Evolutionary conservation across 2,329 filamentous ascomycete genomes (phyloP).

Genomic region (Colletotrichum liriopes): DNA sequence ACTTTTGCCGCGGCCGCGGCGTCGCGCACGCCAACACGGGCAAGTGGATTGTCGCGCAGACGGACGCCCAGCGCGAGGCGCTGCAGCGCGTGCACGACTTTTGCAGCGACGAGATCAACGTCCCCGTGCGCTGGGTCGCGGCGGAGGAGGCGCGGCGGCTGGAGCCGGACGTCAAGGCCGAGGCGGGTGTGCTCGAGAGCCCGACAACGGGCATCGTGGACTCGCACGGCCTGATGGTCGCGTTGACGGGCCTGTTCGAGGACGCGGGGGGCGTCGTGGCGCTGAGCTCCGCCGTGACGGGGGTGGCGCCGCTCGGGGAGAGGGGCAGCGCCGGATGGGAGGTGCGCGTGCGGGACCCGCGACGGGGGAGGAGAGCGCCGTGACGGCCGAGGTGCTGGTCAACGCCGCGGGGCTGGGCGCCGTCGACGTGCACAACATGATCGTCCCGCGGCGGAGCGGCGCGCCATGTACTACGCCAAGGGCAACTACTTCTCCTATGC

Average conservation of each 20-base stretch:
- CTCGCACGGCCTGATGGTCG: conserved; percentile 87
- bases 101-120: conserved; percentile 59
- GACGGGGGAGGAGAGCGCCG: conserved; percentile 65
- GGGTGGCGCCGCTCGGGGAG: conserved; percentile 66
- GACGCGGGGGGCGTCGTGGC: conserved; percentile 83
- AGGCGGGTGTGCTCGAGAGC: conserved; percentile 84
- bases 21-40: conserved; percentile 84
- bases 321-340: conserved; percentile 77
- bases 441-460: conserved; percentile 72
- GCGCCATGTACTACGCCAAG: conserved; percentile 86
- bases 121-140: conserved; percentile 81
- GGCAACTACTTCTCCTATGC: conserved; percentile 95
- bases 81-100: conserved; percentile 67
- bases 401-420: conserved; percentile 90
- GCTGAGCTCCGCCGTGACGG: conserved; percentile 76
- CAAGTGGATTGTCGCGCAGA: conserved; percentile 97
- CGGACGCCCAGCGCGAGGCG: conserved; percentile 76
- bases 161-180: conserved; percentile 84
- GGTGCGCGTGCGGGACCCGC: conserved; percentile 68
- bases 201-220: conserved; percentile 93
- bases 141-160: conserved; percentile 71
- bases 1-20: conserved; percentile 76
- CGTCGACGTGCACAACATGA: conserved; percentile 84
- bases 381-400: conserved; percentile 84
- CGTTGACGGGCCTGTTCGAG: conserved; percentile 83